These are phyloP conservation scores for Discostella stelligera DNA, from an alignment of 352 stramenopile species.

Conservation along the genomic window DNA sequence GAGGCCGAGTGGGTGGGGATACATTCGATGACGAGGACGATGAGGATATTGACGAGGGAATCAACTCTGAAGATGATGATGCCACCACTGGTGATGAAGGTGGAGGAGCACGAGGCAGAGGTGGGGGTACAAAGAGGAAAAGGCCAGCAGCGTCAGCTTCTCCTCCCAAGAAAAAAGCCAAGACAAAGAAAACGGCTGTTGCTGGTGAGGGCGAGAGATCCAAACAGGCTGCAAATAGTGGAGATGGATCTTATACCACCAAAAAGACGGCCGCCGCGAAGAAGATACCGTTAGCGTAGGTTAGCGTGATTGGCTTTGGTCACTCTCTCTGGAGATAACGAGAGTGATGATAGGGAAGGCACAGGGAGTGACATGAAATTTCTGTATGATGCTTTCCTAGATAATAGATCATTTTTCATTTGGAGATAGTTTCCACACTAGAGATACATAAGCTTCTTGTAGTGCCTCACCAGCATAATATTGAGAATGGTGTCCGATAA, in stretches of 20 bases:
- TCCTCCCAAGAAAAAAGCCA: slow-evolving; percentile 37
- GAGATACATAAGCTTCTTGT: no score
- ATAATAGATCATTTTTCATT: no score
- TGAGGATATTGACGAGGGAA: slow-evolving; percentile 32
- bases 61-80: slow-evolving; percentile 36
- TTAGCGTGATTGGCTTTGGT: no score
- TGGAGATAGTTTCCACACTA: no score
- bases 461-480: no score
- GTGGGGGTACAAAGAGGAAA: slow-evolving; percentile 10
- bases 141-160: slow-evolving; percentile 19
- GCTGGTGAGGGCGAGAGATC: neutral
- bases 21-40: slow-evolving; percentile 25
- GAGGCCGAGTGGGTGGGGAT: neutral
- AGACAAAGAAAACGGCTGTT: slow-evolving; percentile 8
- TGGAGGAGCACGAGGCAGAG: slow-evolving; percentile 16
- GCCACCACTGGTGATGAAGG: slow-evolving; percentile 25
- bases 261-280: no score
- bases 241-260: neutral
- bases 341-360: no score
- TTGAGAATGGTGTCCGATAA: no score
- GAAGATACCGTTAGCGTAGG: no score
- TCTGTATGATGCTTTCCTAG: no score
- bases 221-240: slow-evolving; percentile 7
- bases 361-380: no score
- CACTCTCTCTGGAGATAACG: no score